These are phyloP conservation scores for Fonticula alba DNA, from an alignment of 78 protist species.

Conservation along the genomic window DNA sequence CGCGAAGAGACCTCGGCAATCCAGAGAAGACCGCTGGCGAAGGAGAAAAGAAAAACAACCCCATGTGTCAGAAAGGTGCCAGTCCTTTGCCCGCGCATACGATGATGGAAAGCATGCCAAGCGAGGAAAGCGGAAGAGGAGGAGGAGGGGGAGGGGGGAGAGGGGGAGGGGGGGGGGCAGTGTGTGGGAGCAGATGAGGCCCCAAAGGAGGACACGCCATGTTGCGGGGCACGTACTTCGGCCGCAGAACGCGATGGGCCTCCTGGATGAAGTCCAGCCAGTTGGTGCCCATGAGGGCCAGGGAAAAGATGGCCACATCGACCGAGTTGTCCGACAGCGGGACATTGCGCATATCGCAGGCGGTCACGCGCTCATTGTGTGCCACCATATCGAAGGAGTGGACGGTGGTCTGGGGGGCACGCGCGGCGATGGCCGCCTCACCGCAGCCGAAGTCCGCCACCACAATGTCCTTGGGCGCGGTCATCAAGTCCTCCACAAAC, in stretches of 20 bases:
- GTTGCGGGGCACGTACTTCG: not conserved
- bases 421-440: constrained; percentile 45
- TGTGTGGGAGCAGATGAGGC: too few relatives aligned
- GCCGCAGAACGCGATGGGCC: constrained; percentile 39
- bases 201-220: too few relatives aligned
- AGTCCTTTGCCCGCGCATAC: too few relatives aligned
- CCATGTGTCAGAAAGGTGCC: too few relatives aligned
- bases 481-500: constrained; percentile 13
- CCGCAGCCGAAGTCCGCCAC: constrained; percentile 81
- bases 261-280: constrained; percentile 40
- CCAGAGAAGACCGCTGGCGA: too few relatives aligned
- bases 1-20: too few relatives aligned
- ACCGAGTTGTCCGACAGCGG: constrained; percentile 16
- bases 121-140: too few relatives aligned
- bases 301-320: constrained; percentile 48
- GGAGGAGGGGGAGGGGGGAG: too few relatives aligned
- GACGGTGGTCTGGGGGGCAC: constrained; percentile 7
- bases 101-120: too few relatives aligned
- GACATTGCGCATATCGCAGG: constrained; percentile 48
- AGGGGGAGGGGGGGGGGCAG: too few relatives aligned
- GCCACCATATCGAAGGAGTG: constrained; percentile 69
- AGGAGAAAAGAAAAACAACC: too few relatives aligned
- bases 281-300: constrained; percentile 69
- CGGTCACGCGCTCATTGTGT: constrained; percentile 40
- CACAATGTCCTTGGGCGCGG: not conserved